Base-by-base conservation (phyloP, 2,329 filamentous ascomycete genomes). In the Pseudogymnoascus sp. region DNA sequence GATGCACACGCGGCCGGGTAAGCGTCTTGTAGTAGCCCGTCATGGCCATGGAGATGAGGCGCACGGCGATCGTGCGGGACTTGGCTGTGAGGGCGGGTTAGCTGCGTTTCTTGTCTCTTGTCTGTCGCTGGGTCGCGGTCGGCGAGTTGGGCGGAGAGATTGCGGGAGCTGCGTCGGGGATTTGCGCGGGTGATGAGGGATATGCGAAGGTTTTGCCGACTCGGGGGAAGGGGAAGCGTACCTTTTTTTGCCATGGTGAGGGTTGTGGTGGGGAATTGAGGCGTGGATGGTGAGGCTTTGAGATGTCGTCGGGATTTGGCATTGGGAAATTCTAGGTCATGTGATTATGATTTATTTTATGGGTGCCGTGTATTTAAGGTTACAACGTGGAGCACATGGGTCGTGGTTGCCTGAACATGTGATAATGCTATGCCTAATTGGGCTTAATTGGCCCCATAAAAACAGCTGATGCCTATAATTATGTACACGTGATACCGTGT, bases 1-100 rank as follows among this genome's bases (percentile, higher is more conserved):
- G 82, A 65, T 92, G 82, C 31, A 84, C 83, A 69, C 94, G 87
- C 10, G 92, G 92, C 63, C 95, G 87, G 69, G 88, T 82, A 76
- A 96, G 86, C 61, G 91, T 95, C 76, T 93, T 92, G 82, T 93
- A 99, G 83, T 92, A 99, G 72, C 94, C 94, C 27, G 94, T 99
- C 88, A 96, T 88, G 74, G 94, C 94, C 94, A 99, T 99, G 66
- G 92, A 96, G 75, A 99, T 81, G 68, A 99, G 88, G 74, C 94
- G 92, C 75, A 97, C 93, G 73, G 90, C 85, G 74, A 99, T 87
- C 68, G 93, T 88, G 75, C 95, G 91, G 73, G 92, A 90, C 82
- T 97, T 97, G 29, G 61, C 72, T 73, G 61, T 18, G 37, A 3
- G 55, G 1, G 33, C 2, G 58, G 9, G 5, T 60, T 37, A 36